Base-by-base conservation (phyloP, 2,329 filamentous ascomycete species). In the Arthrobotrys megalospora region DNA sequence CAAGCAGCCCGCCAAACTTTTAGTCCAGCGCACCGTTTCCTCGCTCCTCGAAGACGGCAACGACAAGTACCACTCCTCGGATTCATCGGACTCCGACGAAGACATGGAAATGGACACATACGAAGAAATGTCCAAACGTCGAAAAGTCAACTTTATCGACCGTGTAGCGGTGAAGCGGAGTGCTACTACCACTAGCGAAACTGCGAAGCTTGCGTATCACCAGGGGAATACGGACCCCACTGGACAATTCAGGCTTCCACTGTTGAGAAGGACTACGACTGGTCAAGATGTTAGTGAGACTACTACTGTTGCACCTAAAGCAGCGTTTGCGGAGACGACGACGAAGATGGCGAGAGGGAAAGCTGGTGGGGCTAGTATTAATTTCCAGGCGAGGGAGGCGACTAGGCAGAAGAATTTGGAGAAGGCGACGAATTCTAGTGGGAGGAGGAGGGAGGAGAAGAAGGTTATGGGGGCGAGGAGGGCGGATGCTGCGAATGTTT, bases 141-240 rank as follows among this genome's bases (percentile, higher is more conserved):
- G 60, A 14, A 65, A 53, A 21, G 32, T 79, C 80, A 82, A 12
- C 82, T 87, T 94, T 64, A 89, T 95, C 58, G 92, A 96, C 84
- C 91, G 93, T 69, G 90, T 95, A 80, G 88, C 87, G 19, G 86
- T 94, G 41, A 92, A 91, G 82, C 90, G 91, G 52, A 82, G 84
- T 47, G 80, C 83, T 65, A 80, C 84, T 34, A 73, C 82, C 65
- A 81, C 83, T 34, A 82, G 82, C 43, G 81, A 82, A 19, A 83
- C 81, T 16, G 81, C 84, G 2, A 87, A 87, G 21, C 85, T 91
- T 73, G 91, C 90, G 2, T 92, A 92, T 83, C 83, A 85, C 47
- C 81, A 82, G n/a, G 60, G 75, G 48, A 85, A 85, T 7, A 84
- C 0, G 84, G 86, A 1, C 82, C 84, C 5, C 81, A 84, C 1